Conservation (phyloP, 805 yeast species). For the Zygosaccharomyces siamensis region DNA sequence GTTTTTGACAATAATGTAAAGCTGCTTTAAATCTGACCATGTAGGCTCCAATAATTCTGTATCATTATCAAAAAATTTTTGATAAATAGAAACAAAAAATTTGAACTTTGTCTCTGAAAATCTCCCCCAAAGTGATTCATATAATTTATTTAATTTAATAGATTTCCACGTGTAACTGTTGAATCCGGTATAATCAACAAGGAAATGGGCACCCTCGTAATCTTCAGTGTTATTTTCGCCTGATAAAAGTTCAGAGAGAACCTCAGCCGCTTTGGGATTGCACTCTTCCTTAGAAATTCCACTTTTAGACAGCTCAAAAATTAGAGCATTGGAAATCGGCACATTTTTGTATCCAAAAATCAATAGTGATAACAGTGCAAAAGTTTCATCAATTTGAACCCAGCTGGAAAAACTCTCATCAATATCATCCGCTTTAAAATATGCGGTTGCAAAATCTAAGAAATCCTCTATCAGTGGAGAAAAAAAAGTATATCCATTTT, state of each 20-base stretch:
- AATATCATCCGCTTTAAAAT: conserved; percentile 28
- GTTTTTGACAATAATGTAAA: conserved; percentile 15
- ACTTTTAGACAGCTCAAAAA: conserved; percentile 30
- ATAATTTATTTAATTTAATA: conserved; percentile 18
- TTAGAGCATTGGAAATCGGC: conserved; percentile 16
- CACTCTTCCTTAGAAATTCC: conserved; percentile 12
- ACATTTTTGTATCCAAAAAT: conserved; percentile 21
- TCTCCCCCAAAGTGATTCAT: conserved; percentile 8
- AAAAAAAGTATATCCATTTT: conserved; percentile 31
- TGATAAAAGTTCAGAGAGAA: conserved; percentile 28
- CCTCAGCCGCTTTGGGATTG: conserved; percentile 16
- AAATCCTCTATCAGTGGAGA: conserved; percentile 34
- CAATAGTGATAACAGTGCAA: conserved; percentile 24
- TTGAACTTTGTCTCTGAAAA: conserved; percentile 28
- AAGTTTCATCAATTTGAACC: conserved; percentile 13
- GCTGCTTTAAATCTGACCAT: conserved; percentile 13
- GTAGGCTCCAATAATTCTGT: conserved; percentile 5
- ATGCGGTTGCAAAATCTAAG: conserved; percentile 37
- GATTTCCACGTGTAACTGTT: conserved; percentile 26
- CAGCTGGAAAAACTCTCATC: neutral
- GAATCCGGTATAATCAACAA: conserved; percentile 28
- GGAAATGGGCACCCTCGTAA: conserved; percentile 21
- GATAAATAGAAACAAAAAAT: conserved; percentile 28
- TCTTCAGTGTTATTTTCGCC: conserved; percentile 13
- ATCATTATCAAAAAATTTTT: conserved; percentile 13